Evolutionary conservation across 257 asterid genomes (phyloP), one percentile per base, ranked within the genome.

Genomic region (Apocynum venetum): DNA sequence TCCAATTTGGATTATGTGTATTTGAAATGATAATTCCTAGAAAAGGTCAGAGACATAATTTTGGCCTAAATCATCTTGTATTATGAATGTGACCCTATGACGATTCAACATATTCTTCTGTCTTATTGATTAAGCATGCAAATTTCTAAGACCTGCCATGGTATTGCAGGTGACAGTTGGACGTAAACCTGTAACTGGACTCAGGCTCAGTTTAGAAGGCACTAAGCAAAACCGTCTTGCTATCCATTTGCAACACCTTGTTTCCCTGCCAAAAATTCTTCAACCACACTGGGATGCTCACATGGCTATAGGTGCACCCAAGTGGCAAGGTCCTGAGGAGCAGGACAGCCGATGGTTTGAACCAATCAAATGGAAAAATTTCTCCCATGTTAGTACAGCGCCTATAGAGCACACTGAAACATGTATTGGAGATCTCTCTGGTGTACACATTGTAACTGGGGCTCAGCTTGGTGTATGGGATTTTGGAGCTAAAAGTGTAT

Each of bases 261-360:
- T 96, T 52, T 96, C 99, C 46, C 97, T 96, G 44, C 99, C 99
- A 1, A 96, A 91, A 88, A 96, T 91, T 68, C 97, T 96, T 56
- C 98, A 93, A 73, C 99, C 99, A 53, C 98, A 95, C 49, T 95
- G 99, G 99, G 98, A 95, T 61, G 40, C 98, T 0, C 99, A 95
- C 88, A 76, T 95, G 85, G 97, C 99, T 51, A 95, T 95, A 25
- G 99, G 99, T 44, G 97, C 99, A 8, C 99, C 99, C 9, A 90
- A 84, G 83, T 95, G 97, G 99, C 96, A 91, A 79, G 99, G 99
- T 8, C 99, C 99, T 0, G 99, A 96, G 77, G 99, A 96, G 87
- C 99, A 96, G 80, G 99, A 96, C 77, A 93, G 99, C 89, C 85
- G 99, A 76, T 96, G 99, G 99, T 96, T 96, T 65, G 99, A 96